Evolutionary conservation across 768 basidiomycete species (phyloP).

Genomic region (Panaeolus cyanescens): DNA sequence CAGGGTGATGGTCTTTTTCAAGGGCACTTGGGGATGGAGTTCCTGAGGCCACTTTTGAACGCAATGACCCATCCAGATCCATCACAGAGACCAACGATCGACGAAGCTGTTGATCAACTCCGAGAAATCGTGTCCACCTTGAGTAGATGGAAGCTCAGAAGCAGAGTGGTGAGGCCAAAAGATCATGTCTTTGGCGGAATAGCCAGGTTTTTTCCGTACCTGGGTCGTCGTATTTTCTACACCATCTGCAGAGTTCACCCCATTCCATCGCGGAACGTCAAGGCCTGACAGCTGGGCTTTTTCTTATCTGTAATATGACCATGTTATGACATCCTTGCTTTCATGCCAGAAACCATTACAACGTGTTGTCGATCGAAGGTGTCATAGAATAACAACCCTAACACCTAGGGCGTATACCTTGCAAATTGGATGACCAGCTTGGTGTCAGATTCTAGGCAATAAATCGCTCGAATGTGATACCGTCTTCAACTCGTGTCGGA

Average conservation of each 20-base stretch:
- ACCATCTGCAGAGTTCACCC: neutral
- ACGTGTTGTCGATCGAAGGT: too few species aligned
- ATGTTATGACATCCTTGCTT: too few species aligned
- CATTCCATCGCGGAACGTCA: neutral
- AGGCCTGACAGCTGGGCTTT: too few species aligned
- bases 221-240: neutral
- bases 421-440: too few species aligned
- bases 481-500: too few species aligned
- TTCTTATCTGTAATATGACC: too few species aligned
- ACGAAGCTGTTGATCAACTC: conserved; percentile 35
- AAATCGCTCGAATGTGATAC: too few species aligned
- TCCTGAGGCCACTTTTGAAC: conserved; percentile 31
- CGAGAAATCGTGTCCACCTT: conserved; percentile 10
- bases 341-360: too few species aligned
- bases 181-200: neutral
- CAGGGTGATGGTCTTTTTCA: neutral
- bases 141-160: conserved; percentile 10
- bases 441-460: too few species aligned
- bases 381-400: too few species aligned
- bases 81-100: conserved; percentile 34
- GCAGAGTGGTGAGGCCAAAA: neutral
- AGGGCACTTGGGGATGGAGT: conserved; percentile 20
- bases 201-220: neutral
- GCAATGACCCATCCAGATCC: conserved; percentile 41
- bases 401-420: too few species aligned